These are phyloP conservation scores for Mycena epipterygia DNA, from an alignment of 768 basidiomycete species.

Conservation along the genomic window DNA sequence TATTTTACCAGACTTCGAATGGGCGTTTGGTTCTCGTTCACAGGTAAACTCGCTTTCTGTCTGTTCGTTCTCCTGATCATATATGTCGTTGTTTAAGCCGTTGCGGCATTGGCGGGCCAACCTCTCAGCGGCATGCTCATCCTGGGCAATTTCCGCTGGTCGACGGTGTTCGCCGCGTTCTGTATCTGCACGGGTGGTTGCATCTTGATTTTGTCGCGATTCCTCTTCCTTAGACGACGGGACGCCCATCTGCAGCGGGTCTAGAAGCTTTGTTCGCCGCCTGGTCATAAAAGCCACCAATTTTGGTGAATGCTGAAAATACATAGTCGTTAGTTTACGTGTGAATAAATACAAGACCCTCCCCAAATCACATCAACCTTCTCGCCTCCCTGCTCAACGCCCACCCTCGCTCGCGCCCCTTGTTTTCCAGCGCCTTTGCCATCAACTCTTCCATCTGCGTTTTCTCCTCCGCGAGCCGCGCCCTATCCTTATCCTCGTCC, in stretches of 20 bases:
- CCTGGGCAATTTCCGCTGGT: conserved; percentile 24
- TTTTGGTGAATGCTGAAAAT: no score
- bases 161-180: conserved; percentile 26
- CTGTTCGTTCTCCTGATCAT: background rate
- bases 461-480: conserved; percentile 2
- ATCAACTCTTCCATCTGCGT: conserved; percentile 4
- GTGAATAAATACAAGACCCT: no score
- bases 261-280: no score
- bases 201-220: conserved; percentile 16
- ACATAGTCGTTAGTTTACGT: no score
- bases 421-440: background rate
- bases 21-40: conserved; percentile 32
- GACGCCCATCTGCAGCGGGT: background rate
- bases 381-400: conserved; percentile 18
- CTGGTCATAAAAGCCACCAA: no score
- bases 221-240: background rate
- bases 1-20: conserved; percentile 19
- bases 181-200: conserved; percentile 12
- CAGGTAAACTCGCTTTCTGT: background rate
- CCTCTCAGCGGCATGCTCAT: conserved; percentile 30
- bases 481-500: background rate
- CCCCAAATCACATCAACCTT: conserved; percentile 13
- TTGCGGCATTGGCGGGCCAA: conserved; percentile 22
- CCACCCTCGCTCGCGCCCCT: conserved; percentile 18
- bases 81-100: background rate